phyloP scores from a whole-genome alignment of 2,329 filamentous ascomycete species.

The Chaetoscypha palmicola region DNA sequence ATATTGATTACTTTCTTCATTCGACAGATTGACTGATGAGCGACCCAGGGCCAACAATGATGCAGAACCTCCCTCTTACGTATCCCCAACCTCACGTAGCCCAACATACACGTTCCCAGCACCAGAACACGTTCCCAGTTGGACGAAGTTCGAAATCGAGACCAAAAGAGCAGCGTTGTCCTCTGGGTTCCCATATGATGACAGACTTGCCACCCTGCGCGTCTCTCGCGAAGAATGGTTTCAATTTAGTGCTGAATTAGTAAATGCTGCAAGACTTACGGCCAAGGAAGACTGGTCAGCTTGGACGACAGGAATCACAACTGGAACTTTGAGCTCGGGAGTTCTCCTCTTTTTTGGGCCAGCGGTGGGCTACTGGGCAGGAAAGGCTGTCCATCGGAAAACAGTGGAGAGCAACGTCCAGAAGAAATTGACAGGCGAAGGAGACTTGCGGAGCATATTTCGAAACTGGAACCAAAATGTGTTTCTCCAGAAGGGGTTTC shows the following conservation, averaged over 20 bases:
- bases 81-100: background rate
- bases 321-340: slow-evolving; percentile 16
- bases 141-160: slow-evolving; percentile 14
- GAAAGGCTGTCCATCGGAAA: slow-evolving; percentile 20
- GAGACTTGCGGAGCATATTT: slow-evolving; percentile 15
- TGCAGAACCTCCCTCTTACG: background rate
- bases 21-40: too few relatives aligned
- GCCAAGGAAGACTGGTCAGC: slow-evolving; percentile 18
- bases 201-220: slow-evolving; percentile 12
- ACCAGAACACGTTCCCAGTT: slow-evolving; percentile 1
- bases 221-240: slow-evolving; percentile 25
- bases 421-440: slow-evolving; percentile 18
- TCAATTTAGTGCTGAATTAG: slow-evolving; percentile 21
- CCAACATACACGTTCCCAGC: background rate
- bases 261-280: slow-evolving; percentile 19
- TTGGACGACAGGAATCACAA: slow-evolving; percentile 22
- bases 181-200: slow-evolving; percentile 24
- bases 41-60: background rate
- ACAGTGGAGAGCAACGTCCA: slow-evolving; percentile 19
- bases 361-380: slow-evolving; percentile 19
- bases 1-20: background rate
- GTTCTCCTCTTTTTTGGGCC: slow-evolving; percentile 20
- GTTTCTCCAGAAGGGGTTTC: slow-evolving; percentile 18
- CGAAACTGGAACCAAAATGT: slow-evolving; percentile 18
- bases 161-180: slow-evolving; percentile 21